phyloP scores from a whole-genome alignment of 495 filamentous ascomycete species.

The Talaromyces ruber region DNA sequence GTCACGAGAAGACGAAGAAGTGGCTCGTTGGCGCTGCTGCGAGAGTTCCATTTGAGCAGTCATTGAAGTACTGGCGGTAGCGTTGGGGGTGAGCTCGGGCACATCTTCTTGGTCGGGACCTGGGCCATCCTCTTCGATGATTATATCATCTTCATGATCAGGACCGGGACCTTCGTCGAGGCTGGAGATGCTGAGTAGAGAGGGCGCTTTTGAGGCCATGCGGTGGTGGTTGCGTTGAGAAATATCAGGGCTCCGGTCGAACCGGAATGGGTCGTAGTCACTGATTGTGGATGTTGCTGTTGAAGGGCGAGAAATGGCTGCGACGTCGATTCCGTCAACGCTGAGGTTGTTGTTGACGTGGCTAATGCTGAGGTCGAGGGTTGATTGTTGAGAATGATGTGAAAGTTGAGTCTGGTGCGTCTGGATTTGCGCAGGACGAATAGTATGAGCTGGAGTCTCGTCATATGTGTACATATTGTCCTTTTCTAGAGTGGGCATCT shows the following conservation, averaged over 20 bases:
- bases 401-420: slow-evolving; percentile 9
- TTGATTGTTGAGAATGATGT: slow-evolving; percentile 13
- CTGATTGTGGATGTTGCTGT: slow-evolving; percentile 33
- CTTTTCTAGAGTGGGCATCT: slow-evolving; percentile 3
- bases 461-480: slow-evolving; percentile 8
- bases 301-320: slow-evolving; percentile 26
- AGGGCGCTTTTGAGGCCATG: neutral
- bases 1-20: neutral
- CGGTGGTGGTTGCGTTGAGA: neutral
- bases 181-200: neutral
- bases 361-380: slow-evolving; percentile 1
- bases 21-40: neutral
- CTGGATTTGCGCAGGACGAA: slow-evolving; percentile 22
- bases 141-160: slow-evolving; percentile 22
- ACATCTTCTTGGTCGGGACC: slow-evolving; percentile 2
- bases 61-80: neutral
- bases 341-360: neutral
- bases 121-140: slow-evolving; percentile 2
- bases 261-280: slow-evolving; percentile 39
- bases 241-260: slow-evolving; percentile 24
- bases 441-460: slow-evolving; percentile 25
- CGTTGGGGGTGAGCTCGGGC: neutral
- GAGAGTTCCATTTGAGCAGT: slow-evolving; percentile 1
- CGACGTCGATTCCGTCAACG: slow-evolving; percentile 6
- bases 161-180: slow-evolving; percentile 28